A percentile compares a stretch with the other conserved stretches of the same genome.
Evolutionary conservation across 2,329 filamentous ascomycete species (phyloP).

Genomic region (Phialophora chinensis): DNA sequence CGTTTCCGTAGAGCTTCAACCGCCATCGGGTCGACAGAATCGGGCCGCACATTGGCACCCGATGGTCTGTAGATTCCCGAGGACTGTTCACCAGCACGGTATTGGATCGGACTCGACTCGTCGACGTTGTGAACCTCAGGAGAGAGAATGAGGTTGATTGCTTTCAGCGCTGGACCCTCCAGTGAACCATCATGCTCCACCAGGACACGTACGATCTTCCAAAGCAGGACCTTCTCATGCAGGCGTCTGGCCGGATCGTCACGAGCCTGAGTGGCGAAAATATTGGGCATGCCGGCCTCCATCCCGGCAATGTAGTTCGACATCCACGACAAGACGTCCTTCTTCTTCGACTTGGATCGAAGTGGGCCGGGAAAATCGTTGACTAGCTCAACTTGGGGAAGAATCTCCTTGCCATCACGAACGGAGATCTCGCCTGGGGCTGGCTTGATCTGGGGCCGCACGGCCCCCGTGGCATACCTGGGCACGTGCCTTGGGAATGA

Average conservation of each 20-base stretch:
- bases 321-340: constrained; percentile 85
- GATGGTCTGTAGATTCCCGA: constrained; percentile 49
- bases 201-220: constrained; percentile 82
- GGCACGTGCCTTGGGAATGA: constrained; percentile 89
- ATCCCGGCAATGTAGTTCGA: constrained; percentile 74
- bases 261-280: constrained; percentile 52
- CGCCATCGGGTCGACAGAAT: constrained; percentile 71
- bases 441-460: constrained; percentile 77
- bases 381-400: constrained; percentile 73
- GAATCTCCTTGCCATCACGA: constrained; percentile 74
- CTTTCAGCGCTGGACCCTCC: constrained; percentile 75
- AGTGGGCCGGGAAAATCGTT: constrained; percentile 88
- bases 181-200: constrained; percentile 85
- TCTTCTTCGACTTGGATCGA: constrained; percentile 91
- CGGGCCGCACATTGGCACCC: constrained; percentile 57
- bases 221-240: constrained; percentile 81
- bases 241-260: constrained; percentile 66
- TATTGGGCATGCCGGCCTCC: constrained; percentile 57
- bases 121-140: constrained; percentile 54
- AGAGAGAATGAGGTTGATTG: constrained; percentile 75
- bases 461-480: constrained; percentile 77
- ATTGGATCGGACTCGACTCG: constrained; percentile 39
- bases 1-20: constrained; percentile 74
- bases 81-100: constrained; percentile 48
- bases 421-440: constrained; percentile 81